These are phyloP conservation scores for Holtermanniella nyarrowii DNA, from an alignment of 768 basidiomycete species.

Conservation along the genomic window DNA sequence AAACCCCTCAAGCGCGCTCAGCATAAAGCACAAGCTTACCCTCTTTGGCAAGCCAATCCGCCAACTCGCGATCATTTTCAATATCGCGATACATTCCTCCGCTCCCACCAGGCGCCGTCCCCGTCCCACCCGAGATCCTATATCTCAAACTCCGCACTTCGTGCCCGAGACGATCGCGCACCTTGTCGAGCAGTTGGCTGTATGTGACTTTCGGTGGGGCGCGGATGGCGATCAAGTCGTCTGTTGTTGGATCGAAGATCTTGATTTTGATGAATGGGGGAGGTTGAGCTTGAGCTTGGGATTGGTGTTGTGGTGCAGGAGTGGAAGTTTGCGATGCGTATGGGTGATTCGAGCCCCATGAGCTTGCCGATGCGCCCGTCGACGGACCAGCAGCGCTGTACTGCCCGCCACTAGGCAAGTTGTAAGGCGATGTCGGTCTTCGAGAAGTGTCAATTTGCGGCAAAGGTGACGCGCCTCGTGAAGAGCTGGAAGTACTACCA, in stretches of 20 bases:
- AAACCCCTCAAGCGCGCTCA: slow-evolving; percentile 19
- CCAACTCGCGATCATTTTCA: slow-evolving; percentile 33
- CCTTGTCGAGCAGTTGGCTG: slow-evolving; percentile 79
- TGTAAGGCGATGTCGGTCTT: background rate
- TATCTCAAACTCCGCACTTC: slow-evolving; percentile 62
- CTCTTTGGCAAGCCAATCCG: slow-evolving; percentile 35
- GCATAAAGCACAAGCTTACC: slow-evolving; percentile 40
- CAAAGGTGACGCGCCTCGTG: background rate
- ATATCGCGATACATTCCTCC: slow-evolving; percentile 29
- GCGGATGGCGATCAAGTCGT: slow-evolving; percentile 92
- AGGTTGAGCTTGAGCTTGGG: slow-evolving; percentile 1
- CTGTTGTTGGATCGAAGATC: slow-evolving; percentile 83
- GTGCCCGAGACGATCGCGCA: slow-evolving; percentile 70
- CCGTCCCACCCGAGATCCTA: slow-evolving; percentile 41
- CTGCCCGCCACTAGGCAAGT: slow-evolving; percentile 1
- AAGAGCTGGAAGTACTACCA: background rate
- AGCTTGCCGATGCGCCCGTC: slow-evolving; percentile 6
- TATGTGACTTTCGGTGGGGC: slow-evolving; percentile 87
- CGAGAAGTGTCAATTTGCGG: background rate
- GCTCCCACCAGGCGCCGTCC: slow-evolving; percentile 1
- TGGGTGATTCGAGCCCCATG: slow-evolving; percentile 6
- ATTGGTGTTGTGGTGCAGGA: slow-evolving; percentile 1
- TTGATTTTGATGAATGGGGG: slow-evolving; percentile 92
- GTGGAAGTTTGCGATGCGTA: slow-evolving; percentile 1
- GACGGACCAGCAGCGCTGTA: slow-evolving; percentile 14